A percentile compares a stretch with the other conserved stretches of the same genome.
Conservation (phyloP, 768 basidiomycete genomes). For the Aureoboletus auriporus region DNA sequence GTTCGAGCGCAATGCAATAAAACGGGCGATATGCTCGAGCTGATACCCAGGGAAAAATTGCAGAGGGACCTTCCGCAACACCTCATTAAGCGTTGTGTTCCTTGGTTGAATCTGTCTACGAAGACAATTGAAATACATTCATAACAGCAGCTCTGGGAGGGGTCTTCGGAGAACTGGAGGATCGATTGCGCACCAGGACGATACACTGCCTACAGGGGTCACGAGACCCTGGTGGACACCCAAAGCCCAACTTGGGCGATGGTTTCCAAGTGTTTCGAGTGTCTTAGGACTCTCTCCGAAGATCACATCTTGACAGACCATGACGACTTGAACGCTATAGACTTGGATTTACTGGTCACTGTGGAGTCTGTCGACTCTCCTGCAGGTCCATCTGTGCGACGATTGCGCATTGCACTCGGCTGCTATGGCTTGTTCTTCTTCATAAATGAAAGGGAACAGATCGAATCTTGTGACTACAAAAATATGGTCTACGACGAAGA, state of each 20-base stretch:
- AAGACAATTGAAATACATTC: background rate
- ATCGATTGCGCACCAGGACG: constrained; percentile 1
- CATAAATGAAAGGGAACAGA: background rate
- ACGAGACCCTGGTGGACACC: constrained; percentile 13
- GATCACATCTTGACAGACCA: too few species aligned
- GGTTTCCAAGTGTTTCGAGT: constrained; percentile 10
- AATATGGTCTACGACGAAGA: background rate
- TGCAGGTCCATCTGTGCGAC: background rate
- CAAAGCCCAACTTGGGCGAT: constrained; percentile 3
- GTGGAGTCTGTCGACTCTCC: background rate
- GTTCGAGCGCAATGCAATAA: constrained; percentile 4
- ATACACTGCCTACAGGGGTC: background rate
- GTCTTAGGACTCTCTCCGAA: too few species aligned
- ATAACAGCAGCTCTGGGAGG: constrained; percentile 1
- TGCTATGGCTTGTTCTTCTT: background rate
- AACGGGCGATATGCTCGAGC: constrained; percentile 3
- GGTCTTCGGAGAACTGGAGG: too few species aligned
- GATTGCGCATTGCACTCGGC: background rate
- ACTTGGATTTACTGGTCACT: constrained; percentile 4
- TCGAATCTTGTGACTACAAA: background rate
- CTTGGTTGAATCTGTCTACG: constrained; percentile 18
- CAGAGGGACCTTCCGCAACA: constrained; percentile 15
- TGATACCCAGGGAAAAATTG: constrained; percentile 6
- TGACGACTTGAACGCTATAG: too few species aligned
- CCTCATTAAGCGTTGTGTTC: constrained; percentile 11